These are phyloP conservation scores for Psophocarpus tetragonolobus DNA, from an alignment of 306 rosid species.

Conservation along the genomic window DNA sequence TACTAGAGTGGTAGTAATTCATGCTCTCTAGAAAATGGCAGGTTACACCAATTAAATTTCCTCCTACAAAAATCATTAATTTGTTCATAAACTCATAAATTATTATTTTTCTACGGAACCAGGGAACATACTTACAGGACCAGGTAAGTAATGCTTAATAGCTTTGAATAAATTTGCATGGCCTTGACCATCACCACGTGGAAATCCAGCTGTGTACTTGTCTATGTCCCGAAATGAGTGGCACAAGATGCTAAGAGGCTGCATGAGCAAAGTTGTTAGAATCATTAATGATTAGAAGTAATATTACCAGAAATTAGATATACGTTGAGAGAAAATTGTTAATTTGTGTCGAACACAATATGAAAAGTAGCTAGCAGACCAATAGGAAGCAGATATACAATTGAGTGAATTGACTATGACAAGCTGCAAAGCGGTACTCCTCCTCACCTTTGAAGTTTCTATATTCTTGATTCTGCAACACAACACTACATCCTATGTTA, in stretches of 20 bases:
- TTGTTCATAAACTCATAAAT: constrained; percentile 9
- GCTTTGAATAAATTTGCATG: constrained; percentile 74
- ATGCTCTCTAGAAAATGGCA: constrained; percentile 7
- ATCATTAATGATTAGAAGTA: not conserved
- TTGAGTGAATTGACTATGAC: constrained; percentile 18
- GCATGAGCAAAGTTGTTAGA: constrained; percentile 34
- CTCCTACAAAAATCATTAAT: not conserved
- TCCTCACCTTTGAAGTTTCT: constrained; percentile 73
- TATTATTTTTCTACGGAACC: constrained; percentile 1
- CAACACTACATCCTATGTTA: constrained; percentile 40
- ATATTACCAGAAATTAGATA: not conserved
- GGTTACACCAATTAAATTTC: not conserved
- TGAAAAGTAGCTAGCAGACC: constrained; percentile 12
- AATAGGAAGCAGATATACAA: constrained; percentile 11
- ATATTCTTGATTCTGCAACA: constrained; percentile 91
- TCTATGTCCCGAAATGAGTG: constrained; percentile 91
- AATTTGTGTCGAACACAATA: not conserved
- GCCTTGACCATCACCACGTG: constrained; percentile 90
- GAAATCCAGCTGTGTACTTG: constrained; percentile 81
- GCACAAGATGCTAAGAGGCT: constrained; percentile 96
- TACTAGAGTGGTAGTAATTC: not conserved
- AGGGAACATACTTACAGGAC: constrained; percentile 79
- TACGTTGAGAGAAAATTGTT: not conserved
- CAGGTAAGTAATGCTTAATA: constrained; percentile 89
- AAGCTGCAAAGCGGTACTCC: too few species aligned